Percentiles rank a stretch among this genome's conserved stretches.
phyloP scores from a whole-genome alignment of 257 asterid genomes.

The Solanum pimpinellifolium region DNA sequence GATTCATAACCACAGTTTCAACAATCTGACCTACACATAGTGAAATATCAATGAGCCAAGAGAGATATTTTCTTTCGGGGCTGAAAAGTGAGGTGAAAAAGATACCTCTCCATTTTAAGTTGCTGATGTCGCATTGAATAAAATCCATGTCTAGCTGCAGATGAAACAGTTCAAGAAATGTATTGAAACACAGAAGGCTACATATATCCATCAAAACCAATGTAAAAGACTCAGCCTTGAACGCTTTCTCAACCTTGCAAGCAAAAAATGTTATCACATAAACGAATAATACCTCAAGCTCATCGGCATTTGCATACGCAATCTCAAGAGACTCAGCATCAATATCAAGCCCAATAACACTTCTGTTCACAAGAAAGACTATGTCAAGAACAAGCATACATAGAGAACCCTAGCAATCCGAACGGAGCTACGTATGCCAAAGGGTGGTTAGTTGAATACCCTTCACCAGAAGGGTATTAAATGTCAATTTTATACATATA shows the following conservation, averaged over 20 bases:
- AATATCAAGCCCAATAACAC: constrained; percentile 67
- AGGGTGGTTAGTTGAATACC: background rate
- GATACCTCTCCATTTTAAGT: constrained; percentile 54
- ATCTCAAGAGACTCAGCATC: constrained; percentile 83
- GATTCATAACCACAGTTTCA: constrained; percentile 91
- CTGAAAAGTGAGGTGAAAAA: background rate
- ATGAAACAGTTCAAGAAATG: background rate
- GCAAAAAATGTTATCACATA: background rate
- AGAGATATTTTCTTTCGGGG: background rate
- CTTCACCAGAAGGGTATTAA: background rate
- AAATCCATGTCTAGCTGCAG: constrained; percentile 72
- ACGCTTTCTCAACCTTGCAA: background rate
- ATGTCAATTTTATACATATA: background rate
- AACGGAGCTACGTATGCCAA: background rate
- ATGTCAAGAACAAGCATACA: background rate
- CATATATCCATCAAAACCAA: background rate
- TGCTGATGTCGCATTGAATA: constrained; percentile 59
- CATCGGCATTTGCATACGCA: constrained; percentile 71
- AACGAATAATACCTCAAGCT: constrained; percentile 45
- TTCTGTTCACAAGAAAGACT: constrained; percentile 27
- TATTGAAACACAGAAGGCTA: background rate
- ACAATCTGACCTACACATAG: constrained; percentile 36
- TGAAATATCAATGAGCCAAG: background rate
- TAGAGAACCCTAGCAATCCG: background rate
- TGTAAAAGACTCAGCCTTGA: background rate